Conservation (phyloP, 192 early-diverging fungal genomes). For the Coemansia furcata region DNA sequence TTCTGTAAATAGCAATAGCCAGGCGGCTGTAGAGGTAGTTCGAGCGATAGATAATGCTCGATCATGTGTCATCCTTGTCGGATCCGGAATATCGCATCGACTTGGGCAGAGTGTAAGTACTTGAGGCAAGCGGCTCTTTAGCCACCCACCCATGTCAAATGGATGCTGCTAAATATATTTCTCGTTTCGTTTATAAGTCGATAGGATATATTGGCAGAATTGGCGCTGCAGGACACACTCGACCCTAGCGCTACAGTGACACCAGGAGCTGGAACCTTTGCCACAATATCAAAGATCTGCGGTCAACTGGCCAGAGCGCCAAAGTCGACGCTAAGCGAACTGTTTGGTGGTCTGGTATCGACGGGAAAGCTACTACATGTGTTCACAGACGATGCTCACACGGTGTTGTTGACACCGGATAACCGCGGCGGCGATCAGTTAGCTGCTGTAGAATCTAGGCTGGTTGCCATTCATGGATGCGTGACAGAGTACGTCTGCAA, state of each 20-base stretch:
- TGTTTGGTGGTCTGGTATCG: slow-evolving; percentile 11
- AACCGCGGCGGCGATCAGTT: slow-evolving; percentile 1
- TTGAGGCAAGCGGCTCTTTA: not conserved
- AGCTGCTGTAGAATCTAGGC: slow-evolving; percentile 17
- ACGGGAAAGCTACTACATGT: slow-evolving; percentile 16
- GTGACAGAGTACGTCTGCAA: slow-evolving; percentile 25
- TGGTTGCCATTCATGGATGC: slow-evolving; percentile 23
- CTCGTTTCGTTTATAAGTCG: not conserved
- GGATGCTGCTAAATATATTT: not conserved
- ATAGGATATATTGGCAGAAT: slow-evolving; percentile 6
- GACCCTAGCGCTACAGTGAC: not conserved
- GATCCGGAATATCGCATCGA: slow-evolving; percentile 1
- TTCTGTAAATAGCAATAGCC: not conserved
- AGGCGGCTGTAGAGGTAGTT: not conserved
- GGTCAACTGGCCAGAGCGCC: slow-evolving; percentile 16
- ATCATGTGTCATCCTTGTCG: slow-evolving; percentile 36
- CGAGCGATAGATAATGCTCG: slow-evolving; percentile 9
- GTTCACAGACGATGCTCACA: slow-evolving; percentile 33
- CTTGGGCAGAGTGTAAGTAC: slow-evolving; percentile 11
- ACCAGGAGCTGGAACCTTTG: not conserved
- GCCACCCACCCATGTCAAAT: not conserved
- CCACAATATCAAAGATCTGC: slow-evolving; percentile 29
- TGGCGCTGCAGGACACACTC: slow-evolving; percentile 3
- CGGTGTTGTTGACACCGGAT: slow-evolving; percentile 1
- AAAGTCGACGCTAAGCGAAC: not conserved